These are phyloP conservation scores for Lachnellula hyalina DNA, from an alignment of 2,329 filamentous ascomycete species.

Conservation along the genomic window DNA sequence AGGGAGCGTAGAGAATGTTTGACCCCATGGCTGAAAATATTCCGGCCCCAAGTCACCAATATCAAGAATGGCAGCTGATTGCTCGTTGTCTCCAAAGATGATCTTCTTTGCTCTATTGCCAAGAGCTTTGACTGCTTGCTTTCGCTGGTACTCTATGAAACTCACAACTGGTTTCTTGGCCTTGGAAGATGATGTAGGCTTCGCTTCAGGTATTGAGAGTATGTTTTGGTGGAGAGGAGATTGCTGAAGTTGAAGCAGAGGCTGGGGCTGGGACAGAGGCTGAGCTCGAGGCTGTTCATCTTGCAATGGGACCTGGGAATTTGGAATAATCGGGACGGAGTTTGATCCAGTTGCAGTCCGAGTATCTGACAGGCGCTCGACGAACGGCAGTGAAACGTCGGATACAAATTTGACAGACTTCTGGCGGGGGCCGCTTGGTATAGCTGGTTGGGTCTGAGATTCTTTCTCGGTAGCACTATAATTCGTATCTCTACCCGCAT, in stretches of 20 bases:
- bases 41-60: slow-evolving; percentile 14
- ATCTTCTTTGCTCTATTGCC: slow-evolving; percentile 17
- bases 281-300: not conserved
- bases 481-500: too few species aligned
- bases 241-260: too few species aligned
- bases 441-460: not conserved
- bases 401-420: slow-evolving; percentile 13
- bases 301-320: too few species aligned
- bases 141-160: slow-evolving; percentile 9
- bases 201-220: not conserved
- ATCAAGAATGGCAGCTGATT: slow-evolving; percentile 11
- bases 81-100: slow-evolving; percentile 17
- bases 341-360: too few species aligned
- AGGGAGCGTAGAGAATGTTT: slow-evolving; percentile 7
- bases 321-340: too few species aligned
- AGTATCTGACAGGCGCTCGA: not conserved
- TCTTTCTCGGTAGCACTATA: not conserved
- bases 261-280: too few species aligned
- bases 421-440: not conserved
- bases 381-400: not conserved
- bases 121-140: slow-evolving; percentile 3
- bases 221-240: too few species aligned
- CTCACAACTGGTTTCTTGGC: slow-evolving; percentile 5
- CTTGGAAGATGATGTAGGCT: not conserved
- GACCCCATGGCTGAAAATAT: slow-evolving; percentile 9